Percentiles rank a stretch among this genome's conserved stretches.
Conservation (phyloP, 345 rosid species). For the Lagerstroemia speciosa region DNA sequence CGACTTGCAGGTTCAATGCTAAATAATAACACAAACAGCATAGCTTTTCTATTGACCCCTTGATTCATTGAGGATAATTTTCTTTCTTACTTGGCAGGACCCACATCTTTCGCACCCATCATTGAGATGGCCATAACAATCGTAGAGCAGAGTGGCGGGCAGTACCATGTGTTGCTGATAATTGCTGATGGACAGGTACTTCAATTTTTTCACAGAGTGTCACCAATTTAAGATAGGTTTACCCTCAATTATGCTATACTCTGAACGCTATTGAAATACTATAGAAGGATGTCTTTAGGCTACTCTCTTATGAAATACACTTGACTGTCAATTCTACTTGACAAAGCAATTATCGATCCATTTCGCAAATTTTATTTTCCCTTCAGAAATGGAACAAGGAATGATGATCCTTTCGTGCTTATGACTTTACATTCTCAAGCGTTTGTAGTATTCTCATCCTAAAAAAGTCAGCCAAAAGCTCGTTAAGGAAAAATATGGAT, state of each 20-base stretch:
- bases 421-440: no score
- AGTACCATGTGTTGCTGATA: not conserved
- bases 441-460: no score
- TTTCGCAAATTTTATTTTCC: no score
- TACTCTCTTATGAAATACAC: no score
- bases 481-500: no score
- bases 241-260: not conserved
- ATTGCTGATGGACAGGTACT: conserved; percentile 1
- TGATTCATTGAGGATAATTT: not conserved
- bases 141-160: not conserved
- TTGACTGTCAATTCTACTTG: no score
- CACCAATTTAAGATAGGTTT: not conserved
- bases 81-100: not conserved
- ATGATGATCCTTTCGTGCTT: no score
- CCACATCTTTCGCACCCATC: not conserved
- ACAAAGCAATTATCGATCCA: no score
- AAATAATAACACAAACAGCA: not conserved
- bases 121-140: not conserved
- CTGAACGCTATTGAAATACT: not conserved
- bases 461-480: no score
- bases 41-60: not conserved
- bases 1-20: conserved; percentile 42
- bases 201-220: not conserved
- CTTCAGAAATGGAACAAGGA: no score
- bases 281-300: not conserved